These are phyloP conservation scores for Capillidium rhysosporum DNA, from an alignment of 371 early-diverging fungal species.

Conservation along the genomic window DNA sequence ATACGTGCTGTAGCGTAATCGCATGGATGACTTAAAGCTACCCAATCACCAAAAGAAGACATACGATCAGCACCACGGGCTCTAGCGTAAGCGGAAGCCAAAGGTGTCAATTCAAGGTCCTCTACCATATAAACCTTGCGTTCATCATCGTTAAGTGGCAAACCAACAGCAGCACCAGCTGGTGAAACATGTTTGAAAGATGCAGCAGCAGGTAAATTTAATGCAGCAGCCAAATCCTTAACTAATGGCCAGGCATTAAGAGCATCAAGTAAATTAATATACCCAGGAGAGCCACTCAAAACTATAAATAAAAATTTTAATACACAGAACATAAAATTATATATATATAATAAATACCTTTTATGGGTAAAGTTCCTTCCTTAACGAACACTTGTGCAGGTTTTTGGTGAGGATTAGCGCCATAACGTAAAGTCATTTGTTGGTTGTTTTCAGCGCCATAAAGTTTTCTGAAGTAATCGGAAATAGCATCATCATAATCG, in stretches of 20 bases:
- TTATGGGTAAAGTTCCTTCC: conserved; percentile 70
- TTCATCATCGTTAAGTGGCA: conserved; percentile 61
- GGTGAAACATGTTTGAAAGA: conserved; percentile 98
- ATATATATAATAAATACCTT: conserved; percentile 18
- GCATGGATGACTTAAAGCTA: conserved; percentile 71
- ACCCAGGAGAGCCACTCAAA: conserved; percentile 84
- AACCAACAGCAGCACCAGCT: conserved; percentile 90
- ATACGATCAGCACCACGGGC: conserved; percentile 92
- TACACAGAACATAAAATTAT: not conserved
- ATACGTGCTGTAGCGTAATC: conserved; percentile 89
- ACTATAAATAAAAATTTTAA: conserved; percentile 17
- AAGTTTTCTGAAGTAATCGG: conserved; percentile 82
- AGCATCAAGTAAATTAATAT: conserved; percentile 92
- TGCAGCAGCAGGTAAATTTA: conserved; percentile 76
- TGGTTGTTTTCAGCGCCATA: conserved; percentile 44
- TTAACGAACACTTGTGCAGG: conserved; percentile 83
- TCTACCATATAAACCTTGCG: conserved; percentile 82
- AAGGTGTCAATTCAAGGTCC: conserved; percentile 52
- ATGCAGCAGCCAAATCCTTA: conserved; percentile 43
- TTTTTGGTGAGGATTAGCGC: conserved; percentile 95
- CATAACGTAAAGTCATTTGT: conserved; percentile 82
- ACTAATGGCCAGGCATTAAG: conserved; percentile 93
- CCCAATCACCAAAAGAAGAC: conserved; percentile 97
- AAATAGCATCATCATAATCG: conserved; percentile 87
- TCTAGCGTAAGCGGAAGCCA: conserved; percentile 71